These are phyloP conservation scores for Candida oleophila DNA, from an alignment of 805 yeast genomes.

Conservation along the genomic window DNA sequence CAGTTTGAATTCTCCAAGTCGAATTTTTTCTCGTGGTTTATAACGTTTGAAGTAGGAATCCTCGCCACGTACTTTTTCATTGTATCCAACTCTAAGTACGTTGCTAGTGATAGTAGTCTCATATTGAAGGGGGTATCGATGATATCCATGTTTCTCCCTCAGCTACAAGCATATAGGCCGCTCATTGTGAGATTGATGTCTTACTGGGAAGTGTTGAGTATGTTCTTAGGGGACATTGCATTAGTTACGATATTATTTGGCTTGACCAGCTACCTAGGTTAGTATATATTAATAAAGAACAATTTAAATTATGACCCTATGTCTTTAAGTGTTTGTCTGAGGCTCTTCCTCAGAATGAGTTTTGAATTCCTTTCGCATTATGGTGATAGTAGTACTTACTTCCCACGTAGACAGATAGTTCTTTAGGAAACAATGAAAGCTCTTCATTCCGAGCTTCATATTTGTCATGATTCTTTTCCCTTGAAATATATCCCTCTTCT, in stretches of 20 bases:
- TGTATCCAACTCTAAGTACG: constrained; percentile 21
- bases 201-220: constrained; percentile 37
- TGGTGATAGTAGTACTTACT: too few relatives aligned
- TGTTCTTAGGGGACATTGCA: constrained; percentile 36
- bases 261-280: constrained; percentile 21
- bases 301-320: background rate
- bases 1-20: constrained; percentile 10
- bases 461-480: too few relatives aligned
- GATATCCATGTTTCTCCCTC: constrained; percentile 36
- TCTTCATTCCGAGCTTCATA: too few relatives aligned
- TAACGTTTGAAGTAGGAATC: constrained; percentile 31
- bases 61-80: constrained; percentile 33
- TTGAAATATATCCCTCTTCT: too few relatives aligned
- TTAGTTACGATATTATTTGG: constrained; percentile 40
- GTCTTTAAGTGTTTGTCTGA: too few relatives aligned
- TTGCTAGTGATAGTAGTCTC: constrained; percentile 23
- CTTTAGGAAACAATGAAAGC: too few relatives aligned
- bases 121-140: constrained; percentile 28
- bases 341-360: too few relatives aligned
- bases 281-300: constrained; percentile 6
- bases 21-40: constrained; percentile 25
- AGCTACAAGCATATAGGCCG: constrained; percentile 25
- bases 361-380: too few relatives aligned
- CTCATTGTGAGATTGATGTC: constrained; percentile 26
- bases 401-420: too few relatives aligned